These are phyloP conservation scores for Phaeosphaeriaceae sp. DNA, from an alignment of 2,329 filamentous ascomycete species.

Conservation along the genomic window DNA sequence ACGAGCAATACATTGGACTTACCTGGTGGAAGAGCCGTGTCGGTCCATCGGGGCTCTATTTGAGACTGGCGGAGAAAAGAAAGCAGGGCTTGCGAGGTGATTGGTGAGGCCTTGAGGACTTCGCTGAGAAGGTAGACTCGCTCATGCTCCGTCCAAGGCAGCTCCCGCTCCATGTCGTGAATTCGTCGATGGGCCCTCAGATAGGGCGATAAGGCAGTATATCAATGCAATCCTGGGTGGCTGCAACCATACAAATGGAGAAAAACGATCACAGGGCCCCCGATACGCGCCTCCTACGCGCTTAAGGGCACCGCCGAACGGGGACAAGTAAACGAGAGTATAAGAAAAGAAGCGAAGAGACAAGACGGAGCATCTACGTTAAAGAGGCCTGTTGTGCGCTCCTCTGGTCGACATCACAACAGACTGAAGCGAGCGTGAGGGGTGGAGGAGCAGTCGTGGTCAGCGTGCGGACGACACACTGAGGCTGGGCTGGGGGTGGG, in stretches of 20 bases:
- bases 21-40: constrained; percentile 60
- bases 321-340: constrained; percentile 37
- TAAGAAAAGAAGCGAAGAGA: constrained; percentile 31
- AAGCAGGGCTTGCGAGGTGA: constrained; percentile 53
- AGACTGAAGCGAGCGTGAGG: constrained; percentile 23
- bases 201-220: constrained; percentile 40
- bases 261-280: constrained; percentile 43
- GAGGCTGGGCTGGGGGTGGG: constrained; percentile 26
- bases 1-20: constrained; percentile 26
- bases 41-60: constrained; percentile 57
- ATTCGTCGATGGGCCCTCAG: constrained; percentile 22
- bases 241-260: constrained; percentile 47
- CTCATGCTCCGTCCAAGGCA: constrained; percentile 56
- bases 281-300: constrained; percentile 30
- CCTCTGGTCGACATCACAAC: constrained; percentile 34
- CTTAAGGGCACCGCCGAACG: constrained; percentile 32
- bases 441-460: constrained; percentile 2
- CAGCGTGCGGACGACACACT: constrained; percentile 1
- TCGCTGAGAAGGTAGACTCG: constrained; percentile 60
- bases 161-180: constrained; percentile 50
- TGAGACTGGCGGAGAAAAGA: constrained; percentile 53
- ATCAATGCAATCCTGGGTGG: constrained; percentile 30
- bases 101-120: constrained; percentile 57
- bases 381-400: constrained; percentile 29
- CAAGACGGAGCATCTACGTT: constrained; percentile 30